phyloP scores from a whole-genome alignment of 176 grass and related monocot genomes.

The Cenchrus purpureus region DNA sequence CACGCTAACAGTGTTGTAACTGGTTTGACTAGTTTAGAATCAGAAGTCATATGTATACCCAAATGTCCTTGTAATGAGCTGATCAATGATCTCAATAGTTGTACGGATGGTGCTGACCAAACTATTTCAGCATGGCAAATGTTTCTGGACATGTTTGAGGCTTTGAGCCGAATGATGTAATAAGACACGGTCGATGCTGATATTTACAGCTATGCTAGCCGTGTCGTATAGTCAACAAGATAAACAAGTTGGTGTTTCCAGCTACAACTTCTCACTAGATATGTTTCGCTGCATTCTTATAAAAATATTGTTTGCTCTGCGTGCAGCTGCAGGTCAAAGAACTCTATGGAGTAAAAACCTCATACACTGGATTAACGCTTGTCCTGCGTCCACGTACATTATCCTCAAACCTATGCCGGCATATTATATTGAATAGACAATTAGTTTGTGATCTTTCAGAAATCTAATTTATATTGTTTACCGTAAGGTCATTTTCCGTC shows the following conservation, averaged over 20 bases:
- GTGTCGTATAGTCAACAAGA: neutral
- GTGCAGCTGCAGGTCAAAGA: neutral
- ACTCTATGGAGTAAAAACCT: neutral
- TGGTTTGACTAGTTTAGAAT: slow-evolving; percentile 17
- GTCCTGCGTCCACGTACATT: neutral
- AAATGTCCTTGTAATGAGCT: slow-evolving; percentile 20
- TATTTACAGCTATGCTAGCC: neutral
- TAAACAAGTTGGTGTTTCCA: neutral
- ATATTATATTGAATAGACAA: neutral
- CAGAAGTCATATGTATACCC: neutral
- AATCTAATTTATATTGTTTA: neutral
- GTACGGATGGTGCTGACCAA: neutral
- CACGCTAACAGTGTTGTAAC: slow-evolving; percentile 18
- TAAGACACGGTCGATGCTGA: neutral
- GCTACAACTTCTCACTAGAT: neutral
- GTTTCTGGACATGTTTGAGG: neutral
- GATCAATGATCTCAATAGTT: neutral
- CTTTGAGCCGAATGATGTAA: slow-evolving; percentile 18
- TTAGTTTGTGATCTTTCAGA: neutral
- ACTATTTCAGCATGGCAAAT: neutral
- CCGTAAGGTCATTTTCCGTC: neutral
- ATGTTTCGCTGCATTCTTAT: neutral
- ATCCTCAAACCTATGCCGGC: neutral
- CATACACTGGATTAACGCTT: neutral
- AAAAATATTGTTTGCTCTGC: neutral